Base-by-base conservation (phyloP, 805 yeast species). In the Teunomyces funiuensis region DNA sequence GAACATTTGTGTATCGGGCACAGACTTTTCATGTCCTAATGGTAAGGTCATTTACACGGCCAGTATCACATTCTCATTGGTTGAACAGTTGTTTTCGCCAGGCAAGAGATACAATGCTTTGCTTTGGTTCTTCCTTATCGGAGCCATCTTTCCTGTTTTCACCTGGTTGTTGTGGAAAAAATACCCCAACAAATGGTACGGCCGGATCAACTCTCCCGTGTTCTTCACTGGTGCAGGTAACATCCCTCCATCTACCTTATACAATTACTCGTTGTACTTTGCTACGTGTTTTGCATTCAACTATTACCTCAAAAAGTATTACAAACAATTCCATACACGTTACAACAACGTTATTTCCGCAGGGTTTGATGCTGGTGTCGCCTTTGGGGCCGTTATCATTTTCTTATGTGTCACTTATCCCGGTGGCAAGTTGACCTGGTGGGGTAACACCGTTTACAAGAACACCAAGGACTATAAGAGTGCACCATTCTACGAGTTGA, bases 1-100 rank as follows among this genome's bases (percentile, higher is more conserved):
- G 39, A 41, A 51, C 25, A 39, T 53, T 20, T 53, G 58, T 42
- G 40, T 43, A 3, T 23, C 52, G 2, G 45, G 45, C 6, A 42
- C 45, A 11, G 55, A 53, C 2, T 53, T 52, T 39, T 45, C 47
- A n/a, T 53, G 58, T 38, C 54, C 56, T 2, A 37, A 47, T 23
- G 56, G 55, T 3, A 45, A 48, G 33, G 52, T 51, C 11, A 52
- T 52, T 29, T 53, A 43, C 30, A 50, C 49, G 16, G 55, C 58
- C 11, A 44, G 51, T 9, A 45, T 53, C 22, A 52, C 51, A 1
- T 53, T 76, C 54, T 85, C 90, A 29, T 36, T 62, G 26, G 39
- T 60, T 43, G 45, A 63, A 39, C 23, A 63, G 54, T 46, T 61
- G 58, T 46, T 59, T 55, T 41, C 51, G 33, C 20, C 73, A 53